Percentiles rank a stretch among this genome's conserved stretches.
These are phyloP conservation scores for Vitis cinerea DNA, from an alignment of 164 flowering plant genomes.

Conservation along the genomic window DNA sequence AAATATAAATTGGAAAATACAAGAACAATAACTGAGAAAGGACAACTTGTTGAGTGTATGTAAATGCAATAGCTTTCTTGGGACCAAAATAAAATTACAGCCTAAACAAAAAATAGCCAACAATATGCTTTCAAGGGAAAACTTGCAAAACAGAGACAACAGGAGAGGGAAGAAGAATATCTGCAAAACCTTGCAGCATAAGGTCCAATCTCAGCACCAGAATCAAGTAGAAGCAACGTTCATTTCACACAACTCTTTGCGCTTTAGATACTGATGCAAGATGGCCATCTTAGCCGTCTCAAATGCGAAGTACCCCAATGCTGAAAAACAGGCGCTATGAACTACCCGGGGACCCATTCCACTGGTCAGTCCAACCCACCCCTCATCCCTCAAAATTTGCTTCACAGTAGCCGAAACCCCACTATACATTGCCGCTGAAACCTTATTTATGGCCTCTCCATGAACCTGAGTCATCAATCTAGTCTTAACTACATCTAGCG, in stretches of 20 bases:
- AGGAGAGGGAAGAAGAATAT: not conserved
- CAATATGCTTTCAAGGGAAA: not conserved
- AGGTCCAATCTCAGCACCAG: not conserved
- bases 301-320: slow-evolving; percentile 94
- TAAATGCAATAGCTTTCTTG: not conserved
- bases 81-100: not conserved
- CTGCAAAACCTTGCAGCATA: not conserved
- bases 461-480: slow-evolving; percentile 95
- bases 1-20: not conserved
- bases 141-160: not conserved
- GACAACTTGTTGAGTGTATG: not conserved
- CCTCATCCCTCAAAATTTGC: slow-evolving; percentile 89
- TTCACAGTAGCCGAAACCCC: slow-evolving; percentile 63
- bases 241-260: slow-evolving; percentile 37
- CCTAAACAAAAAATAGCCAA: not conserved
- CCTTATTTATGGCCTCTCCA: slow-evolving; percentile 47
- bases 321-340: slow-evolving; percentile 93
- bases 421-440: slow-evolving; percentile 43
- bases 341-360: slow-evolving; percentile 94
- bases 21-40: not conserved
- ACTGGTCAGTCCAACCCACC: slow-evolving; percentile 78
- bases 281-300: slow-evolving; percentile 91
- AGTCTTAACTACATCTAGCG: slow-evolving; percentile 94
- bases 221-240: slow-evolving; percentile 25
- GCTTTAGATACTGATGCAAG: slow-evolving; percentile 60